phyloP scores from a whole-genome alignment of 2,329 filamentous ascomycete species.

The Calonectria pauciramosa region DNA sequence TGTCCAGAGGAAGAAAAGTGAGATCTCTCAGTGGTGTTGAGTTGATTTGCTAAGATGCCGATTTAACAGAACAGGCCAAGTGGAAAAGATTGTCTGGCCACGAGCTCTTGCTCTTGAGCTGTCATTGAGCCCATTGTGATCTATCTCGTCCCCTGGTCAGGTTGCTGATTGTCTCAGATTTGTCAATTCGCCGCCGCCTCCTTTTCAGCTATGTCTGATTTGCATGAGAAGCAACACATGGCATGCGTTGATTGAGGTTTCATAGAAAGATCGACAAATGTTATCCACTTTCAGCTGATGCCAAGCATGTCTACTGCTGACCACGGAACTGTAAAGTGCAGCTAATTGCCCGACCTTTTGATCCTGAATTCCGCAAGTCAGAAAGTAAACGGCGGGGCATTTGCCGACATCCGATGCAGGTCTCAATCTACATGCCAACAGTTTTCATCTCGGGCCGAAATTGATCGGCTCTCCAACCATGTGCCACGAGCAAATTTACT shows the following conservation, averaged over 20 bases:
- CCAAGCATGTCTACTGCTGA: background rate
- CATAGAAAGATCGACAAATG: background rate
- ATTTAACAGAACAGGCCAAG: background rate
- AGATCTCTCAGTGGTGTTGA: background rate
- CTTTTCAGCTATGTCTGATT: background rate
- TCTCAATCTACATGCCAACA: background rate
- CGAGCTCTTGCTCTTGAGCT: background rate
- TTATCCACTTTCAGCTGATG: background rate
- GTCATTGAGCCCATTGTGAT: no score
- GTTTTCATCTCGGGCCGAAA: background rate
- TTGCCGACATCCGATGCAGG: background rate
- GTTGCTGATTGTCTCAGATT: background rate
- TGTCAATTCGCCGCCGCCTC: background rate
- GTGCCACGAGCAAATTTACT: background rate
- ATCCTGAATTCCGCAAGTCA: background rate
- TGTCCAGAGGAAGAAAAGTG: background rate
- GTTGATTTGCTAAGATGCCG: background rate
- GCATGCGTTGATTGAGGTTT: background rate
- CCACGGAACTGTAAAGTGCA: background rate
- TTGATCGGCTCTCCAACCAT: background rate
- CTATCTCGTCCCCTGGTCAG: no score
- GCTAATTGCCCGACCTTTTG: background rate
- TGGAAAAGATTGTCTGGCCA: background rate
- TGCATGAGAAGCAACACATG: background rate
- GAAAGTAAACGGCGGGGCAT: background rate